Evolutionary conservation across 2,329 filamentous ascomycete genomes (phyloP), one percentile per base, ranked within the genome.

Genomic region (Tolypocladium endophyticum): DNA sequence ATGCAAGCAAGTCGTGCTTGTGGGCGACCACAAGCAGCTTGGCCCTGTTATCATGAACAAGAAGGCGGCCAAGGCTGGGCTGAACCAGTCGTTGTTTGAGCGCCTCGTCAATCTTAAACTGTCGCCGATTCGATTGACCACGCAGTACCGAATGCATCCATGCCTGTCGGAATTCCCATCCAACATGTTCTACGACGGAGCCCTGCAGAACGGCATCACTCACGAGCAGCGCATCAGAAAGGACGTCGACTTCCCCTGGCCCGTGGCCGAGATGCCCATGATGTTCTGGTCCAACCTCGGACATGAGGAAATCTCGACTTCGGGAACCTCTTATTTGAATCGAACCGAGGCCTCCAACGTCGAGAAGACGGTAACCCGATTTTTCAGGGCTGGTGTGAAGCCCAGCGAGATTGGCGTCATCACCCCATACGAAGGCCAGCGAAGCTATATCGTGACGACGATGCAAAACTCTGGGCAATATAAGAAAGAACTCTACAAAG

Each of bases 21-120:
- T 99, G 50, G 94, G 94, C 71, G 94, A 99, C 71, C 94, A 99
- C 75, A 95, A 97, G 74, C 94, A 99, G 73, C 85, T 99, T 64
- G 94, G 94, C 0, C 94, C 94, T 1, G 94, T 99, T 68, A 97
- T 99, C 71, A 99, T 99, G 93, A 99, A 99, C 82, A 99, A 99
- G 82, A 97, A 97, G 76, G 94, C 94, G 18, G 94, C 94, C 62
- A 97, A 97, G 76, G 94, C 94, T 59, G 94, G 94, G 62, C 81
- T 99, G 20, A 97, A 97, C 75, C 94, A 97, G 74, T 97, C 93
- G n/a, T 81, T 99, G 12, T 99, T 99, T 70, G 94, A 99, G 77
- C 91, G 94, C 68, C 82, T 99, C 57, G 92, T 97, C 67, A 91
- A 93, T 68, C 83, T 97, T n/a, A 88, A 89, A 53, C 88, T 92